phyloP scores from a whole-genome alignment of 306 rosid genomes.

The Senna siamea region DNA sequence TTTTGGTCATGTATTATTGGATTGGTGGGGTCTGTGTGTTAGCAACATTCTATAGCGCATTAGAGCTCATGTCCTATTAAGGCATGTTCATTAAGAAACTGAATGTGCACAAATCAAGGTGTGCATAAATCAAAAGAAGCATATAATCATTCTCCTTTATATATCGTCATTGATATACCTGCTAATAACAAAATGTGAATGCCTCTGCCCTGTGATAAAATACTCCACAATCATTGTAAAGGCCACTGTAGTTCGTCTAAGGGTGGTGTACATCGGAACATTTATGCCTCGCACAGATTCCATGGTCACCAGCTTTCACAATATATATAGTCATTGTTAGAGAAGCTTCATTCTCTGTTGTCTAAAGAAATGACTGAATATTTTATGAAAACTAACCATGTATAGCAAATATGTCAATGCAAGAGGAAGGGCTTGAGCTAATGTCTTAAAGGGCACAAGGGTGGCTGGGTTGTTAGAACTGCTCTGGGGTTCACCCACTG shows the following conservation, averaged over 20 bases:
- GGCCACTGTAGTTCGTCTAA: constrained; percentile 69
- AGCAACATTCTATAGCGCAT: background rate
- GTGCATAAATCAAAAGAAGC: background rate
- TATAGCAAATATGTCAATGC: constrained; percentile 62
- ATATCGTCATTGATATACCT: constrained; percentile 44
- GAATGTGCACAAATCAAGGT: background rate
- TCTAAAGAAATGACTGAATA: background rate
- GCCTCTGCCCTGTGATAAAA: constrained; percentile 55
- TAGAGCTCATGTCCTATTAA: background rate
- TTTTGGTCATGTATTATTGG: background rate
- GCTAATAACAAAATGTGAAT: constrained; percentile 60
- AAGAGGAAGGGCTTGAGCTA: constrained; percentile 65
- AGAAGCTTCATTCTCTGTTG: background rate
- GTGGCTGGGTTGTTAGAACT: constrained; percentile 46
- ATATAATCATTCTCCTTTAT: background rate
- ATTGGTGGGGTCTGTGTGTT: background rate
- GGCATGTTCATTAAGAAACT: background rate
- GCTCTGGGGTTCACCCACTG: constrained; percentile 44
- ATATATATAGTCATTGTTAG: constrained; percentile 28
- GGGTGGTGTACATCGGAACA: constrained; percentile 81
- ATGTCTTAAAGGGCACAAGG: constrained; percentile 51
- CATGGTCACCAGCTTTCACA: constrained; percentile 67
- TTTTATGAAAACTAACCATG: constrained; percentile 52
- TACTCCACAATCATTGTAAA: constrained; percentile 73
- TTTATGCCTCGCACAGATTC: constrained; percentile 75